These are phyloP conservation scores for Xylaria castorea DNA, from an alignment of 495 filamentous ascomycete genomes.

Conservation along the genomic window DNA sequence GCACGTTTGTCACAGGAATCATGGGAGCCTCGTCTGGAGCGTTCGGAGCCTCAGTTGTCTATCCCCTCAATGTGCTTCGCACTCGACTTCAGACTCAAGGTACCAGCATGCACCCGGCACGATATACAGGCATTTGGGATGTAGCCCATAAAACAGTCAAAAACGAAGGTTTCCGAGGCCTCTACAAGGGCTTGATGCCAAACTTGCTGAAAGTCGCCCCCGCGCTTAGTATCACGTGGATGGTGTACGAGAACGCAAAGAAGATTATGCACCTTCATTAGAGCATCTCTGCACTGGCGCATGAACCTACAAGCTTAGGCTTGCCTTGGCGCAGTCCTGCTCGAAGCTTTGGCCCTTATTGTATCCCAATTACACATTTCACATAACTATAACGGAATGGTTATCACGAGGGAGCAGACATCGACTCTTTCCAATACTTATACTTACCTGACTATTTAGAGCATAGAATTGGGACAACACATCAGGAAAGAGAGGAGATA, in stretches of 20 bases:
- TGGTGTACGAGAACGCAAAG: slow-evolving; percentile 97
- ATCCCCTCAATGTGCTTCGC: slow-evolving; percentile 92
- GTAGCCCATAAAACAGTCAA: slow-evolving; percentile 80
- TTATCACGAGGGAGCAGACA: slow-evolving; percentile 1
- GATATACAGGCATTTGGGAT: slow-evolving; percentile 87
- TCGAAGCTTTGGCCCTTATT: slow-evolving; percentile 2
- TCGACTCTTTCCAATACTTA: slow-evolving; percentile 18
- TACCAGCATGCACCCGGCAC: slow-evolving; percentile 86
- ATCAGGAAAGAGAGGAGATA: slow-evolving; percentile 12
- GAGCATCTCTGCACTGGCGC: not conserved
- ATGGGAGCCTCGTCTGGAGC: slow-evolving; percentile 91
- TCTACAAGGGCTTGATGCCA: slow-evolving; percentile 95
- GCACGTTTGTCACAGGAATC: slow-evolving; percentile 77
- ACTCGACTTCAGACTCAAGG: slow-evolving; percentile 95
- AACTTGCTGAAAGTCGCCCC: slow-evolving; percentile 97
- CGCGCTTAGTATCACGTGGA: slow-evolving; percentile 95
- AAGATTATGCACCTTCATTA: slow-evolving; percentile 72
- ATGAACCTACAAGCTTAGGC: not conserved
- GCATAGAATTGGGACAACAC: slow-evolving; percentile 20
- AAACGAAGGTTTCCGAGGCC: slow-evolving; percentile 81
- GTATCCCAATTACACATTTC: not conserved
- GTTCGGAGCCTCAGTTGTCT: slow-evolving; percentile 92
- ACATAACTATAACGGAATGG: not conserved
- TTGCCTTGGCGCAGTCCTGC: not conserved
- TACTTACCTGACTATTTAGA: slow-evolving; percentile 20